phyloP scores from a whole-genome alignment of 441 rosid species.

The Brassica balearica region DNA sequence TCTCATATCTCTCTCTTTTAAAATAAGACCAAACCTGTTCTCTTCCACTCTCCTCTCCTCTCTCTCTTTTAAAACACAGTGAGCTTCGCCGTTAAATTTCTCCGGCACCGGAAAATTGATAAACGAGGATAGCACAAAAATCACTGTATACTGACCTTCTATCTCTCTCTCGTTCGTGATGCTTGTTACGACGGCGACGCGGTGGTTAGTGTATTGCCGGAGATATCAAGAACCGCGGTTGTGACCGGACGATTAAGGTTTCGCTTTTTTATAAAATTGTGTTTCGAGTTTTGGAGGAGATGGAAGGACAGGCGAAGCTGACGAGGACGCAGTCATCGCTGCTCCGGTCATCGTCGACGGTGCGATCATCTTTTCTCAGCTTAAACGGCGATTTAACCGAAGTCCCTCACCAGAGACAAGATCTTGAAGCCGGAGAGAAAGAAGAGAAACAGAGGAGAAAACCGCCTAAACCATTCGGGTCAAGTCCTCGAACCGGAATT shows the following conservation, averaged over 20 bases:
- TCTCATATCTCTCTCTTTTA: conserved; percentile 35
- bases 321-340: conserved; percentile 84
- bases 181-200: conserved; percentile 31
- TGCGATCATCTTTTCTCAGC: conserved; percentile 87
- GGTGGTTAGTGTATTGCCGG: conserved; percentile 44
- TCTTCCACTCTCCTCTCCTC: conserved; percentile 5
- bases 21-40: conserved; percentile 47
- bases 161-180: conserved; percentile 19
- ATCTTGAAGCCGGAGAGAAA: conserved; percentile 49
- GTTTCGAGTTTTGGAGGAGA: conserved; percentile 16
- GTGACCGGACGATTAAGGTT: conserved; percentile 45
- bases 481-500: conserved; percentile 51
- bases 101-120: conserved; percentile 26
- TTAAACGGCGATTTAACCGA: conserved; percentile 54
- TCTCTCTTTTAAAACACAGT: conserved; percentile 13
- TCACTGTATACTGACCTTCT: background rate
- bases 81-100: conserved; percentile 34
- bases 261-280: background rate
- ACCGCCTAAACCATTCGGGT: conserved; percentile 52
- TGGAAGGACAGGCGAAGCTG: conserved; percentile 79
- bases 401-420: conserved; percentile 30
- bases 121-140: background rate
- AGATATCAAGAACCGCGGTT: conserved; percentile 20
- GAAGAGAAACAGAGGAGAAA: conserved; percentile 54
- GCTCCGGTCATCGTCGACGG: conserved; percentile 81